Evolutionary conservation across 257 asterid species (phyloP).

Genomic region (Prunella vulgaris): DNA sequence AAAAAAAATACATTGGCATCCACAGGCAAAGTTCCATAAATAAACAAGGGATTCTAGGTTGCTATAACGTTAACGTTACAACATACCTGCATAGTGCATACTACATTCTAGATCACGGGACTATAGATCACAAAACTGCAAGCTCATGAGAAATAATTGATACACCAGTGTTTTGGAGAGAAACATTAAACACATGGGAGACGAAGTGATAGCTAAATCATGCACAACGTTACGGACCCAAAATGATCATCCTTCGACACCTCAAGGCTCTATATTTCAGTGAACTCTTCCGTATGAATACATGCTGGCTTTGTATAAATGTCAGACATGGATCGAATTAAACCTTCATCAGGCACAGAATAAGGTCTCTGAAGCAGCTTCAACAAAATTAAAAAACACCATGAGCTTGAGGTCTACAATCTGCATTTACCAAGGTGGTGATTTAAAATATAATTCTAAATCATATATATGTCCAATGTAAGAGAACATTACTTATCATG

Average conservation of each 20-base stretch:
- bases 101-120: no score
- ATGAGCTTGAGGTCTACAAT: neutral
- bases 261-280: neutral
- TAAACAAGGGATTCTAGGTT: no score
- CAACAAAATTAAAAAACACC: neutral
- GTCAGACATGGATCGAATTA: neutral
- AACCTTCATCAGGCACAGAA: neutral
- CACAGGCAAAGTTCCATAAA: no score
- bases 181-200: neutral
- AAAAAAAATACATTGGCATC: no score
- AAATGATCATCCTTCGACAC: neutral
- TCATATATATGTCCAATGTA: neutral
- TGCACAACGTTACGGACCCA: neutral
- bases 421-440: slow-evolving; percentile 1
- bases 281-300: neutral
- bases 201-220: neutral
- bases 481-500: neutral
- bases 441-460: neutral
- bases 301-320: neutral
- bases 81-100: no score
- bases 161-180: neutral
- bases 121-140: no score
- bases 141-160: no score
- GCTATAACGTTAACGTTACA: no score
- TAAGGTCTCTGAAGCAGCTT: neutral